Evolutionary conservation across 805 yeast genomes (phyloP).

Genomic region (Soucietia sequanensis): DNA sequence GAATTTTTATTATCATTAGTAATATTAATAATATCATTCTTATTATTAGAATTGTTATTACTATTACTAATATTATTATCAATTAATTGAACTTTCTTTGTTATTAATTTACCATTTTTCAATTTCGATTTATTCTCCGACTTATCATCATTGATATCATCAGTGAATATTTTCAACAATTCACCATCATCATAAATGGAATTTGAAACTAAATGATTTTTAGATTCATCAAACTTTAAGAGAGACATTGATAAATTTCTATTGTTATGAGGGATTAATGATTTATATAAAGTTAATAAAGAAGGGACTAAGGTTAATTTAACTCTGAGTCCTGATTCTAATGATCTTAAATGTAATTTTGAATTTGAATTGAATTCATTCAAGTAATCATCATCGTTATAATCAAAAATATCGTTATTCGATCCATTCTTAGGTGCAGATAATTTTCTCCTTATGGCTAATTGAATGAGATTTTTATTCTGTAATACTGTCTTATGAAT

Average conservation of each 20-base stretch:
- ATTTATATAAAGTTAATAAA: slow-evolving; percentile 42
- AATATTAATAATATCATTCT: slow-evolving; percentile 11
- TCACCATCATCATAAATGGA: slow-evolving; percentile 6
- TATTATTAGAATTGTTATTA: slow-evolving; percentile 33
- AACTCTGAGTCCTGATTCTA: slow-evolving; percentile 52
- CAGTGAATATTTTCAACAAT: not conserved
- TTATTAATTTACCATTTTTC: slow-evolving; percentile 5
- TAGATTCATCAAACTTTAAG: slow-evolving; percentile 5
- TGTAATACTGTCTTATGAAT: slow-evolving; percentile 8
- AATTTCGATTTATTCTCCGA: not conserved
- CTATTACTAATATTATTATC: slow-evolving; percentile 39
- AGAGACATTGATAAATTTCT: slow-evolving; percentile 17
- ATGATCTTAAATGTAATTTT: slow-evolving; percentile 41
- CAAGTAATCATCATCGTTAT: not conserved
- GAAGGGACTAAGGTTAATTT: slow-evolving; percentile 48
- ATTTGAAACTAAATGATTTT: not conserved
- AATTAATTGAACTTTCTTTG: slow-evolving; percentile 34
- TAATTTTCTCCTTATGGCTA: slow-evolving; percentile 35
- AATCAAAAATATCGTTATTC: slow-evolving; percentile 7
- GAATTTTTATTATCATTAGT: not conserved
- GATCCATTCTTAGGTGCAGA: slow-evolving; percentile 3
- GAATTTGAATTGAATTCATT: slow-evolving; percentile 11
- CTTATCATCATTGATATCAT: slow-evolving; percentile 6
- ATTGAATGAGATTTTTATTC: slow-evolving; percentile 20
- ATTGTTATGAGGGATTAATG: slow-evolving; percentile 35